Conservation (phyloP, 139 green algal genomes). For the Chlorella sp. region DNA sequence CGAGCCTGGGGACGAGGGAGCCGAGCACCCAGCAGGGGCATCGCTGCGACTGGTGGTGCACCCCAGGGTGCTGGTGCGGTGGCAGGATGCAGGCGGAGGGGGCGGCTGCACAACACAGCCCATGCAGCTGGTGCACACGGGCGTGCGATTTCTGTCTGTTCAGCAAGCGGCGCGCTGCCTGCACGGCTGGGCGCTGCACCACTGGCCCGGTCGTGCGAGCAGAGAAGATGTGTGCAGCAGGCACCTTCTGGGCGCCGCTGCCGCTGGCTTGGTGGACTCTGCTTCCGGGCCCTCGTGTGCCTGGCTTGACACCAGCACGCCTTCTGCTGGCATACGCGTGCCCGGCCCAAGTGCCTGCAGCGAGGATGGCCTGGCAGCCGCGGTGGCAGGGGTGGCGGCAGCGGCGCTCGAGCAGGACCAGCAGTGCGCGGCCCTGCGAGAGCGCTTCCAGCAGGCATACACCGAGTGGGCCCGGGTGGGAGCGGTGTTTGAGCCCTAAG, state of each 20-base stretch:
- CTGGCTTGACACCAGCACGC: no score
- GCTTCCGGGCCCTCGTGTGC: conserved; percentile 46
- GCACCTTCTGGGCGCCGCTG: conserved; percentile 64
- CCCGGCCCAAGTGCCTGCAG: conserved; percentile 58
- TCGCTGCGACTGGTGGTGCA: conserved; percentile 11
- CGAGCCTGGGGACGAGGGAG: background rate
- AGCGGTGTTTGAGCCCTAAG: no score
- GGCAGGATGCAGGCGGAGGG: no score
- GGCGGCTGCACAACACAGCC: no score
- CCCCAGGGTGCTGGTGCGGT: background rate
- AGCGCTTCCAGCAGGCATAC: no score
- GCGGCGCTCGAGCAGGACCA: conserved; percentile 46
- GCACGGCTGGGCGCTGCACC: no score
- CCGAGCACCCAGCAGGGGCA: background rate
- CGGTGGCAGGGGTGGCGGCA: background rate
- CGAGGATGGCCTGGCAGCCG: conserved; percentile 15
- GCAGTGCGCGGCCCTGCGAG: background rate
- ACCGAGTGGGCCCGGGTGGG: no score
- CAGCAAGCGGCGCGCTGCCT: no score
- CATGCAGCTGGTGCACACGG: no score
- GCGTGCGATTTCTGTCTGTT: no score
- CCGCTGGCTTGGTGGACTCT: conserved; percentile 70
- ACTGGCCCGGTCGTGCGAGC: no score
- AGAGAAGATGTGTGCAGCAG: background rate
- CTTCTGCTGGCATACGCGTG: conserved; percentile 50